Evolutionary conservation across 179 eudicot genomes (phyloP).

Genomic region (Spinacia oleracea): DNA sequence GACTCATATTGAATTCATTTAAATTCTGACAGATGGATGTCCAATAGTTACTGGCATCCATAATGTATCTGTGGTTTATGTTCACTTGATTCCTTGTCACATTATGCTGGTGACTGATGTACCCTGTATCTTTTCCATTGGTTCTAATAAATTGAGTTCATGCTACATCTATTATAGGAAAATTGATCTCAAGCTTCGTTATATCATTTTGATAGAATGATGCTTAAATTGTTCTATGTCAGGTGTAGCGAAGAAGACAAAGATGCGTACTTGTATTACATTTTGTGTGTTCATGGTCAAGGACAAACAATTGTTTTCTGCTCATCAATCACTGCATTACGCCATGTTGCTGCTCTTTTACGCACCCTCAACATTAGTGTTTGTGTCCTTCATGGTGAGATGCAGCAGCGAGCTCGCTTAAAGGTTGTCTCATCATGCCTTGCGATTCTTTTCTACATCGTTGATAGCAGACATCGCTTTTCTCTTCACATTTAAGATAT

Average conservation of each 20-base stretch:
- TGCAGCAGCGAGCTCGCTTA: constrained; percentile 94
- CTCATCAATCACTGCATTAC: constrained; percentile 85
- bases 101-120: background rate
- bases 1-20: background rate
- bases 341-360: constrained; percentile 70
- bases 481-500: background rate
- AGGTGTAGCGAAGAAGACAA: constrained; percentile 94
- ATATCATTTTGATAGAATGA: background rate
- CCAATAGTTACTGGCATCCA: background rate
- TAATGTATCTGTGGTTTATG: background rate
- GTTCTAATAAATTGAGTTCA: background rate
- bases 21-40: background rate
- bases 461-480: constrained; percentile 2
- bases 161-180: background rate
- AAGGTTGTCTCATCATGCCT: constrained; percentile 50
- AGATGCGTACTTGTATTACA: constrained; percentile 89
- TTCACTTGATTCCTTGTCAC: background rate
- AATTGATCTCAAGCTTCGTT: background rate
- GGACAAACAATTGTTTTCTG: constrained; percentile 94
- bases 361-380: constrained; percentile 62
- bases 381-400: constrained; percentile 78
- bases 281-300: constrained; percentile 84
- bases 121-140: background rate
- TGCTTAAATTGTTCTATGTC: constrained; percentile 29
- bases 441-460: background rate